phyloP scores from a whole-genome alignment of 2,329 filamentous ascomycete genomes.

The Didymella sp. region DNA sequence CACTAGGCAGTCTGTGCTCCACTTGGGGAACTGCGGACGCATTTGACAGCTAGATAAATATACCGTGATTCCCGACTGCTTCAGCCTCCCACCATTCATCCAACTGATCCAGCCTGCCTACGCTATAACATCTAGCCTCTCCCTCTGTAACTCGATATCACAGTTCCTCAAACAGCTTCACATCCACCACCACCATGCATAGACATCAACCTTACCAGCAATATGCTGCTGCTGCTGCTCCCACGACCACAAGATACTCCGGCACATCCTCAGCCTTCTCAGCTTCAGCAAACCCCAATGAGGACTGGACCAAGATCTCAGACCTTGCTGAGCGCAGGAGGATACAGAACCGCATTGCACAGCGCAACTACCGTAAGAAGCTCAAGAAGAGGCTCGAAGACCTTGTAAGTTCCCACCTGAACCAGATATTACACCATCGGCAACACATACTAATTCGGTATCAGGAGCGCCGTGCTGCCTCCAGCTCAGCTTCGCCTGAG shows the following conservation, averaged over 20 bases:
- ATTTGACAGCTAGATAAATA: slow-evolving; percentile 41
- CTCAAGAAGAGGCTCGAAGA: slow-evolving; percentile 88
- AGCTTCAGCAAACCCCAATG: slow-evolving; percentile 90
- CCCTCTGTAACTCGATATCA: slow-evolving; percentile 16
- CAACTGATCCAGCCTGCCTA: slow-evolving; percentile 25
- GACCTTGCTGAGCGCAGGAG: slow-evolving; percentile 91
- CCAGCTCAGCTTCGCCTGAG: slow-evolving; percentile 66
- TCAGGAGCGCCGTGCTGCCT: slow-evolving; percentile 73
- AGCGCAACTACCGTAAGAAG: slow-evolving; percentile 97
- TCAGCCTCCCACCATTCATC: slow-evolving; percentile 32
- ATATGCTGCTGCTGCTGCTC: slow-evolving; percentile 49
- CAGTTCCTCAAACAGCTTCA: slow-evolving; percentile 11
- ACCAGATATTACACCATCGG: slow-evolving; percentile 18
- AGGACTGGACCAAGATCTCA: slow-evolving; percentile 99
- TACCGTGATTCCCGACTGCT: slow-evolving; percentile 36
- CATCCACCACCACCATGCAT: slow-evolving; percentile 50
- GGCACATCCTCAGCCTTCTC: slow-evolving; percentile 94
- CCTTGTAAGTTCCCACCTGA: slow-evolving; percentile 53
- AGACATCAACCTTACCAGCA: slow-evolving; percentile 55
- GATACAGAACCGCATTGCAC: slow-evolving; percentile 97
- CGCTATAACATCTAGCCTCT: slow-evolving; percentile 26
- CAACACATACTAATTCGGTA: slow-evolving; percentile 26
- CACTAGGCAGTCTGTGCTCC: slow-evolving; percentile 40
- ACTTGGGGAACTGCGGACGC: slow-evolving; percentile 38
- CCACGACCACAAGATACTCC: slow-evolving; percentile 66